phyloP scores from a whole-genome alignment of 257 asterid species.

The Plectranthus barbatus region DNA sequence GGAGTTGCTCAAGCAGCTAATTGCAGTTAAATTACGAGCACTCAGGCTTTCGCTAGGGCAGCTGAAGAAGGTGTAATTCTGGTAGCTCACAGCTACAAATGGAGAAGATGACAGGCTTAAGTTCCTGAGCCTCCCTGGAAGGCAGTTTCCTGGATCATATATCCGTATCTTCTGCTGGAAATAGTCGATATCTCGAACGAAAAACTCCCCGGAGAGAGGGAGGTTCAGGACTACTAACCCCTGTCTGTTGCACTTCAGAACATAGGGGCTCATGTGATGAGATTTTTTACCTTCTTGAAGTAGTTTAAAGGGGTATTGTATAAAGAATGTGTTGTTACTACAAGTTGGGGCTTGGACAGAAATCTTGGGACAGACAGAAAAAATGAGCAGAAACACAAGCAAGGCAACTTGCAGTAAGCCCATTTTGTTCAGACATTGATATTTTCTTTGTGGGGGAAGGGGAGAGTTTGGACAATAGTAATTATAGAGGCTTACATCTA shows the following conservation, averaged over 20 bases:
- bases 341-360: conserved; percentile 14
- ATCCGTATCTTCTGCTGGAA: conserved; percentile 12
- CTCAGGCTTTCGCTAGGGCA: conserved; percentile 1
- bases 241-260: conserved; percentile 9
- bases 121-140: conserved; percentile 16
- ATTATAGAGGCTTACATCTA: neutral
- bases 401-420: neutral
- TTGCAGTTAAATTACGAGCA: neutral
- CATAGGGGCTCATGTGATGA: neutral
- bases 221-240: conserved; percentile 12
- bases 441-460: neutral
- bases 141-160: conserved; percentile 19
- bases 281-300: conserved; percentile 6
- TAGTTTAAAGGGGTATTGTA: conserved; percentile 17
- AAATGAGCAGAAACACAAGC: neutral
- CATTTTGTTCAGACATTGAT: conserved; percentile 9
- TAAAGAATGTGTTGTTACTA: conserved; percentile 16
- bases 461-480: neutral
- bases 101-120: conserved; percentile 12
- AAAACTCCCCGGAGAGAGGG: conserved; percentile 16
- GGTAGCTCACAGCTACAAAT: conserved; percentile 1
- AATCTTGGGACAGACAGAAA: neutral
- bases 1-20: conserved; percentile 21
- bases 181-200: conserved; percentile 12
- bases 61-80: conserved; percentile 20